A percentile compares a stretch with the other conserved stretches of the same genome.
Evolutionary conservation across 2,329 filamentous ascomycete genomes (phyloP).

Genomic region (Trichoderma oligosporum): DNA sequence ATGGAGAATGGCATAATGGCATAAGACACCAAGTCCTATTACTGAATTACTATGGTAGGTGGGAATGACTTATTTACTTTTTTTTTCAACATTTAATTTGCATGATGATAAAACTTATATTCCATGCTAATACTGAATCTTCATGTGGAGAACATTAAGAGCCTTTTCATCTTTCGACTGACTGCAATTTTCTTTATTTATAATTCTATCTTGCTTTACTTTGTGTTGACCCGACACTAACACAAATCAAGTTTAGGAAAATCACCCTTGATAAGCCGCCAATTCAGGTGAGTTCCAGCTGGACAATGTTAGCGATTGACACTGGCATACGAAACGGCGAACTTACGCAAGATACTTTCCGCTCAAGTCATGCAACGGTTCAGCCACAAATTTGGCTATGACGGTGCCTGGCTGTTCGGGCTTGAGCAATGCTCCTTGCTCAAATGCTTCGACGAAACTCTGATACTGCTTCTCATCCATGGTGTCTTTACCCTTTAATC

Average conservation of each 20-base stretch:
- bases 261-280: conserved; percentile 47
- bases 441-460: conserved; percentile 65
- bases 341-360: conserved; percentile 70
- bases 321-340: neutral
- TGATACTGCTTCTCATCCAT: conserved; percentile 59
- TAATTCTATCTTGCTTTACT: conserved; percentile 21
- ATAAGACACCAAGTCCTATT: neutral
- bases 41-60: conserved; percentile 27
- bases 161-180: conserved; percentile 85
- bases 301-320: conserved; percentile 5
- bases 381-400: conserved; percentile 72
- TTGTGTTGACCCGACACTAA: conserved; percentile 22
- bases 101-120: conserved; percentile 66
- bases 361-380: conserved; percentile 62
- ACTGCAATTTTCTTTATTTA: conserved; percentile 39
- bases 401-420: conserved; percentile 83
- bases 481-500: conserved; percentile 52
- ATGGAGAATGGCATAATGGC: neutral
- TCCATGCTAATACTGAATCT: conserved; percentile 75
- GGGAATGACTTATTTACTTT: conserved; percentile 22
- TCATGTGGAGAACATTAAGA: conserved; percentile 65
- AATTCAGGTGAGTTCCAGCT: conserved; percentile 46
- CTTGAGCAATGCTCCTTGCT: conserved; percentile 67
- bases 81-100: conserved; percentile 23
- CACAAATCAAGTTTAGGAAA: conserved; percentile 16